phyloP scores from a whole-genome alignment of 2,329 filamentous ascomycete genomes.

The Aspergillus thermomutatus region DNA sequence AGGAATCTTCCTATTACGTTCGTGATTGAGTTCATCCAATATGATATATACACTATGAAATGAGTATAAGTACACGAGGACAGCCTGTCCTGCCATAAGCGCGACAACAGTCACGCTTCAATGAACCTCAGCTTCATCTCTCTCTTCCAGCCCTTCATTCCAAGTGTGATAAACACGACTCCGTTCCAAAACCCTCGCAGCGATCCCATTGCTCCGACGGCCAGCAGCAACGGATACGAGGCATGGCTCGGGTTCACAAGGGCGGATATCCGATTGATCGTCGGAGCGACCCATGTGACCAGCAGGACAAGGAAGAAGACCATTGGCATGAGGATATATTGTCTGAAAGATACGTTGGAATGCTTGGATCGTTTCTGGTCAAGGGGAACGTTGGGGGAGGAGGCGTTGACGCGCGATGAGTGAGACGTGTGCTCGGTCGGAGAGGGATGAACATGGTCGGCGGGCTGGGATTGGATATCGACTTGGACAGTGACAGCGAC shows the following conservation, averaged over 20 bases:
- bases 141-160: slow-evolving; percentile 32
- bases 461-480: too few species aligned
- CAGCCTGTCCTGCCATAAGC: too few species aligned
- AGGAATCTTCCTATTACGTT: too few species aligned
- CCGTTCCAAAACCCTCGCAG: slow-evolving; percentile 40
- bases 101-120: too few species aligned
- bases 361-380: not conserved
- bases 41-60: too few species aligned
- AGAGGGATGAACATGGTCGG: too few species aligned
- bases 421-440: slow-evolving; percentile 2
- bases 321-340: slow-evolving; percentile 40
- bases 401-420: not conserved
- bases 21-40: too few species aligned
- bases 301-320: slow-evolving; percentile 37
- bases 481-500: too few species aligned
- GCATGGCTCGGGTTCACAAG: slow-evolving; percentile 26
- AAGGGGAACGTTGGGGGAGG: not conserved
- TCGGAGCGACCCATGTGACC: slow-evolving; percentile 35
- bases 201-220: slow-evolving; percentile 34
- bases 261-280: slow-evolving; percentile 34
- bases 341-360: slow-evolving; percentile 30
- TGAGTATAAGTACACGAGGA: too few species aligned
- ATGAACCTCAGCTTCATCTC: not conserved
- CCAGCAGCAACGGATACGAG: slow-evolving; percentile 30
- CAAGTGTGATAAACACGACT: slow-evolving; percentile 36